Evolutionary conservation across 441 rosid genomes (phyloP).

Genomic region (Arabidopsis hybrid): DNA sequence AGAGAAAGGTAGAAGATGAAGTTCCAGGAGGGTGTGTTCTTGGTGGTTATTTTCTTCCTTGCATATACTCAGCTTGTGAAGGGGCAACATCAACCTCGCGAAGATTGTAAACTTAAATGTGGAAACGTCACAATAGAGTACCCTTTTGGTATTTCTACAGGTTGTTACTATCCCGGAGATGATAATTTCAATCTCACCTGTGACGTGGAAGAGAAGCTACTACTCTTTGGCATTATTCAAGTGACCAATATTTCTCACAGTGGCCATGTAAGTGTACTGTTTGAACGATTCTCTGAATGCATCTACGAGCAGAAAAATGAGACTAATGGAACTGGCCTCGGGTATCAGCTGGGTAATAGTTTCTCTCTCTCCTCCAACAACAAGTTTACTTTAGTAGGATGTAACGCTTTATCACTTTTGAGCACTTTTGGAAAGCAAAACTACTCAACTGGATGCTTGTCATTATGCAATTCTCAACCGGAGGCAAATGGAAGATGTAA

Average conservation of each 20-base stretch:
- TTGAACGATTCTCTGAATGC: not conserved
- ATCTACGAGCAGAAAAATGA: not conserved
- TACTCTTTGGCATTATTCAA: not conserved
- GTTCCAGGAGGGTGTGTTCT: not conserved
- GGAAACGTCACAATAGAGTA: constrained; percentile 26
- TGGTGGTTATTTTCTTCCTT: not conserved
- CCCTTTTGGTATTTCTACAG: constrained; percentile 39
- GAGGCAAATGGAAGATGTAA: constrained; percentile 22
- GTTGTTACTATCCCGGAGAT: constrained; percentile 30
- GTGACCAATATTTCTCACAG: not conserved
- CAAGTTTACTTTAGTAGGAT: constrained; percentile 52
- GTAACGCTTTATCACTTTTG: constrained; percentile 42
- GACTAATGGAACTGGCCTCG: too few species aligned
- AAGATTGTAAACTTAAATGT: constrained; percentile 11
- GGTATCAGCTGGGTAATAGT: not conserved
- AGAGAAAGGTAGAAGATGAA: constrained; percentile 12
- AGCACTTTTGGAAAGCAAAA: not conserved
- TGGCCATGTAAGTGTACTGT: not conserved
- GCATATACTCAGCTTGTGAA: constrained; percentile 3
- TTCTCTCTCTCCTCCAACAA: constrained; percentile 36
- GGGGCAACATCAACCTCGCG: not conserved
- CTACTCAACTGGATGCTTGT: constrained; percentile 11
- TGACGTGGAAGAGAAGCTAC: not conserved
- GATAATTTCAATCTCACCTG: constrained; percentile 24
- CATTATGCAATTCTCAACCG: not conserved